Base-by-base conservation (phyloP, 352 stramenopile species). In the Plasmopara halstedii region DNA sequence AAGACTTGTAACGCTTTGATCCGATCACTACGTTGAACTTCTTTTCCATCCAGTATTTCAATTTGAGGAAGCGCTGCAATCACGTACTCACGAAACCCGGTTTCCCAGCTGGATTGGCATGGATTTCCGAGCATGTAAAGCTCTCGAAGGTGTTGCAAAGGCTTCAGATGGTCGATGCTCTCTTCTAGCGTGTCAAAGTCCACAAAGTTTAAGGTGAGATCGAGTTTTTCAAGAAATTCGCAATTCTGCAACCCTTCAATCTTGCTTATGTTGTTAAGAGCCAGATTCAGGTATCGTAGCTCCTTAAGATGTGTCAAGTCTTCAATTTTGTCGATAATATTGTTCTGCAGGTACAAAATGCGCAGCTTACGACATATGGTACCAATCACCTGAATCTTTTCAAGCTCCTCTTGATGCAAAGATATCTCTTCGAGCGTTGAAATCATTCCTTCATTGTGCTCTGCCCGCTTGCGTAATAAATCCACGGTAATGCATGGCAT, bases 321-420 rank as follows among this genome's bases (percentile, higher is more conserved):
- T 50, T 96, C 73, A 29, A 98, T 96, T 34, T 83, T 81, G 9
- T 83, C 62, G 52, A 98, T 97, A 53, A 98, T 96, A 67, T 98
- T 98, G 73, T 98, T 98, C 55, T 97, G 91, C 27, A 98, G 70
- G 49, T 97, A 94, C 14, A 98, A 53, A 38, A 98, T 98, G 45
- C 91, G 94, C 15, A 98, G 58, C 44, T 91, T 87, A 23, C 85
- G 73, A 46, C 93, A 98, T 14, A 83, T 79, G 44, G 68, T 74
- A 29, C 88, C 88, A 35, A 98, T 82, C 7, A 95, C 65, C 19
- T 94, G 68, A 52, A 98, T 97, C 44, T 75, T 77, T 64, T 96
- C 88, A 32, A 98, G 64, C 58, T 98, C 91, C 56, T 97, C 88
- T 66, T 94, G 82, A 50, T 93, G 80, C 22, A 98, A 58, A 32